A percentile compares a stretch with the other conserved stretches of the same genome.
phyloP scores from a whole-genome alignment of 495 filamentous ascomycete genomes.

The Annulohypoxylon stygium region DNA sequence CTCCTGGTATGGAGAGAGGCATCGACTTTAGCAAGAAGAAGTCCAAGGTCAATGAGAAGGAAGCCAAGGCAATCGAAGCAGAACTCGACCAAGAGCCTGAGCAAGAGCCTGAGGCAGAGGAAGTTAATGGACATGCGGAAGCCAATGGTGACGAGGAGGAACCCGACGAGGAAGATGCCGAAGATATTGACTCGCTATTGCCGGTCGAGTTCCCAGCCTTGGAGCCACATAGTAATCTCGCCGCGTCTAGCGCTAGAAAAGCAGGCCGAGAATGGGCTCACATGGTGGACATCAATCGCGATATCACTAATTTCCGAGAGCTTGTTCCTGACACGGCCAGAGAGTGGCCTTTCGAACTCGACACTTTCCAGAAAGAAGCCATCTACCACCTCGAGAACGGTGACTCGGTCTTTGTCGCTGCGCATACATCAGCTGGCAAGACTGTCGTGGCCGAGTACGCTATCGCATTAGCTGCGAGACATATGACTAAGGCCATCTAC shows the following conservation, averaged over 20 bases:
- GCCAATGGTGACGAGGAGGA: constrained; percentile 54
- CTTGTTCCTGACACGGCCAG: constrained; percentile 95
- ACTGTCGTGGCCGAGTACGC: constrained; percentile 98
- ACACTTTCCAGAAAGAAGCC: constrained; percentile 98
- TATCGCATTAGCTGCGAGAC: constrained; percentile 92
- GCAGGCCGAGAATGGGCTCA: constrained; percentile 94
- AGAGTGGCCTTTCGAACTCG: constrained; percentile 96
- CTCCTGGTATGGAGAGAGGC: constrained; percentile 86
- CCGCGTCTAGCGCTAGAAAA: constrained; percentile 75
- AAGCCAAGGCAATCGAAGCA: constrained; percentile 78
- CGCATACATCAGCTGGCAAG: constrained; percentile 97
- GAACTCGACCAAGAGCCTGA: constrained; percentile 77
- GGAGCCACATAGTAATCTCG: constrained; percentile 83
- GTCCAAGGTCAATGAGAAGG: constrained; percentile 64
- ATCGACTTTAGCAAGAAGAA: constrained; percentile 77
- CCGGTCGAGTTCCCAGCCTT: constrained; percentile 94
- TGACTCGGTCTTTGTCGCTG: constrained; percentile 98
- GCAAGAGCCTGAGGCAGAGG: constrained; percentile 55
- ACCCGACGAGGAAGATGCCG: constrained; percentile 65
- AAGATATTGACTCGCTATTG: constrained; percentile 91
- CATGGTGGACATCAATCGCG: constrained; percentile 93
- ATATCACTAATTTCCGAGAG: constrained; percentile 91
- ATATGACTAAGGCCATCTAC: constrained; percentile 99
- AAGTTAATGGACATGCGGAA: constrained; percentile 59
- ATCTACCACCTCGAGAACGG: constrained; percentile 97